phyloP scores from a whole-genome alignment of 106 monocot genomes.

The Apostasia shenzhenica region DNA sequence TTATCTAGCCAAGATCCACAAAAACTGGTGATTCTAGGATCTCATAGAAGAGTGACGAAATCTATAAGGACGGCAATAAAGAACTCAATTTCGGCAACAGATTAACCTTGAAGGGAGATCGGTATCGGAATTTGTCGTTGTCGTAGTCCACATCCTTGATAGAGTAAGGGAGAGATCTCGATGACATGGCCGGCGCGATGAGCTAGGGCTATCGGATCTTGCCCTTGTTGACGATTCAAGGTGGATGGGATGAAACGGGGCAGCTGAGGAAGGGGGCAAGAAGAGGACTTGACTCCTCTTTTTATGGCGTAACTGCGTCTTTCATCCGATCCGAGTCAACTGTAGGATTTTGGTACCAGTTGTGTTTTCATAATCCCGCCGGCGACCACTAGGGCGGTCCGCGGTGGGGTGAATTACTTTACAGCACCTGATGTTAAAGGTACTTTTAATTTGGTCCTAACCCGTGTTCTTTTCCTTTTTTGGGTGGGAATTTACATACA shows the following conservation, averaged over 20 bases:
- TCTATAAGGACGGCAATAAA: not conserved
- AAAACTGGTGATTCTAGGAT: not conserved
- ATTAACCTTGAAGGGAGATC: constrained; percentile 67
- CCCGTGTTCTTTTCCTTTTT: too few relatives aligned
- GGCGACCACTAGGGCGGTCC: too few relatives aligned
- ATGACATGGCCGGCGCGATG: constrained; percentile 18
- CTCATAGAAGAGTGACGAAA: not conserved
- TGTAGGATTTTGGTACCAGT: too few relatives aligned
- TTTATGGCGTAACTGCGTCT: not conserved
- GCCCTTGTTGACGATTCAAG: not conserved
- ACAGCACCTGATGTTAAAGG: too few relatives aligned
- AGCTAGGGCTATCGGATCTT: not conserved
- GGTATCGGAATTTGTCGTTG: constrained; percentile 88
- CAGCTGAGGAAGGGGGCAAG: not conserved
- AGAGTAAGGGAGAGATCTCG: constrained; percentile 56
- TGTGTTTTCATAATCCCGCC: too few relatives aligned
- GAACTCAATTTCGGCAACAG: not conserved
- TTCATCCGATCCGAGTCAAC: not conserved
- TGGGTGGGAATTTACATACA: too few relatives aligned
- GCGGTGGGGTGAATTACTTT: too few relatives aligned
- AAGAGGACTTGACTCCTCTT: not conserved
- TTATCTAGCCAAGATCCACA: not conserved
- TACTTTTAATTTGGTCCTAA: too few relatives aligned
- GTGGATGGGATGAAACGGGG: not conserved
- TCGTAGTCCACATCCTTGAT: constrained; percentile 81